A percentile compares a stretch with the other conserved stretches of the same genome.
Conservation (phyloP, 1,139 yeast genomes). For the Pichia sp. region DNA sequence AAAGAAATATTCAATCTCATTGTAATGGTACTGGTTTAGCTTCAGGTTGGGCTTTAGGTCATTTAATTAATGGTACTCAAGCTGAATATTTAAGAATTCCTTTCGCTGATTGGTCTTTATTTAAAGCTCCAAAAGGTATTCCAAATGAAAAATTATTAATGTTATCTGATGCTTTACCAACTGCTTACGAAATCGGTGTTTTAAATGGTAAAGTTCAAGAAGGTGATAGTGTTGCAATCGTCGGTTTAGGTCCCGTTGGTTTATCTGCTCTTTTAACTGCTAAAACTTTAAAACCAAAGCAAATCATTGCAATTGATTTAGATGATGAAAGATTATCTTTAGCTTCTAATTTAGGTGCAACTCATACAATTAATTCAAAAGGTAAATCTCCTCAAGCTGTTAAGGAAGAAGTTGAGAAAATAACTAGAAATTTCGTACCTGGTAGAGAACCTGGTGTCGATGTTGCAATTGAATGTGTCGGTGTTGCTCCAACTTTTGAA, state of each 20-base stretch:
- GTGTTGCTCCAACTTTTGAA: slow-evolving; percentile 38
- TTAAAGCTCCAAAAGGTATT: slow-evolving; percentile 29
- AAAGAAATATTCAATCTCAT: slow-evolving; percentile 34
- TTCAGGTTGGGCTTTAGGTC: slow-evolving; percentile 42
- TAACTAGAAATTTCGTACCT: slow-evolving; percentile 19
- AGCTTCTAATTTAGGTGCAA: slow-evolving; percentile 38
- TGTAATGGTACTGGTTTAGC: slow-evolving; percentile 28
- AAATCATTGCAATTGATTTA: slow-evolving; percentile 36
- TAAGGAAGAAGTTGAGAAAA: slow-evolving; percentile 24
- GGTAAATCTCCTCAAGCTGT: slow-evolving; percentile 23
- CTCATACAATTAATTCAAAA: slow-evolving; percentile 33
- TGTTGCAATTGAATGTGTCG: slow-evolving; percentile 44
- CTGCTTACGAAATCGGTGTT: slow-evolving; percentile 41
- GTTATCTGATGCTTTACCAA: slow-evolving; percentile 40
- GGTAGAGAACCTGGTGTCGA: slow-evolving; percentile 36
- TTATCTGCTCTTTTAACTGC: slow-evolving; percentile 37
- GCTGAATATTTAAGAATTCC: slow-evolving; percentile 41
- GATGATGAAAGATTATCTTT: slow-evolving; percentile 37
- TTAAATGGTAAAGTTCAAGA: slow-evolving; percentile 33
- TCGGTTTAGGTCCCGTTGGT: slow-evolving; percentile 45
- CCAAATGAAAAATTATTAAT: slow-evolving; percentile 34
- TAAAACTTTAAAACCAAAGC: slow-evolving; percentile 32
- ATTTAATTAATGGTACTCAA: slow-evolving; percentile 36
- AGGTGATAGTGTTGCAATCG: slow-evolving; percentile 40
- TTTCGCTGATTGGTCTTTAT: slow-evolving; percentile 34